Conservation (phyloP, 768 basidiomycete genomes). For the Gloeostereum incarnatum region DNA sequence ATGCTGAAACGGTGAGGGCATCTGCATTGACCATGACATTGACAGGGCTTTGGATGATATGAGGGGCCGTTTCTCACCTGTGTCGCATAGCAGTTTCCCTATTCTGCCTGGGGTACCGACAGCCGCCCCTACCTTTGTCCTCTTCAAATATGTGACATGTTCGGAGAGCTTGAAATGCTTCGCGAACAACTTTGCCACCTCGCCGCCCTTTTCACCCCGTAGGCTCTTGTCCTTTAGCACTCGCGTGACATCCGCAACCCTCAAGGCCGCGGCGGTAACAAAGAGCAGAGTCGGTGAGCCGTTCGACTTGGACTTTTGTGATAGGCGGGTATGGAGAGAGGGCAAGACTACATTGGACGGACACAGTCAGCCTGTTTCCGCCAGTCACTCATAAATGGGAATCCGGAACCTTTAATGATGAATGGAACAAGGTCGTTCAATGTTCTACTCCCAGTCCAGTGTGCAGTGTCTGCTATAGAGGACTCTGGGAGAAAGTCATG, state of each 20-base stretch:
- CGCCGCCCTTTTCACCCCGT: slow-evolving; percentile 76
- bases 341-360: slow-evolving; percentile 44
- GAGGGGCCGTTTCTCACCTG: slow-evolving; percentile 34
- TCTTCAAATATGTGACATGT: slow-evolving; percentile 74
- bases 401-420: slow-evolving; percentile 65
- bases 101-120: slow-evolving; percentile 90
- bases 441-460: slow-evolving; percentile 64
- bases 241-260: slow-evolving; percentile 84
- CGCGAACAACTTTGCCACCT: slow-evolving; percentile 92
- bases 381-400: slow-evolving; percentile 7
- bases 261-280: slow-evolving; percentile 79
- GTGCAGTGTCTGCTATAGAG: slow-evolving; percentile 66
- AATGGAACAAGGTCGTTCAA: slow-evolving; percentile 68
- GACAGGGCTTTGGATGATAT: neutral
- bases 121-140: slow-evolving; percentile 82
- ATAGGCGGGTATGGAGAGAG: slow-evolving; percentile 55
- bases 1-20: slow-evolving; percentile 58
- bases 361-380: neutral
- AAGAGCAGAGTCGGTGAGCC: slow-evolving; percentile 88
- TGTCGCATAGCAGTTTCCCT: slow-evolving; percentile 73
- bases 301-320: slow-evolving; percentile 63
- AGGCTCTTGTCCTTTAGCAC: slow-evolving; percentile 60
- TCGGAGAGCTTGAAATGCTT: slow-evolving; percentile 89
- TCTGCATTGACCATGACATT: slow-evolving; percentile 31
- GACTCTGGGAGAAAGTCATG: slow-evolving; percentile 32